Evolutionary conservation across 345 rosid species (phyloP).

Genomic region (Bretschneidera sinensis): DNA sequence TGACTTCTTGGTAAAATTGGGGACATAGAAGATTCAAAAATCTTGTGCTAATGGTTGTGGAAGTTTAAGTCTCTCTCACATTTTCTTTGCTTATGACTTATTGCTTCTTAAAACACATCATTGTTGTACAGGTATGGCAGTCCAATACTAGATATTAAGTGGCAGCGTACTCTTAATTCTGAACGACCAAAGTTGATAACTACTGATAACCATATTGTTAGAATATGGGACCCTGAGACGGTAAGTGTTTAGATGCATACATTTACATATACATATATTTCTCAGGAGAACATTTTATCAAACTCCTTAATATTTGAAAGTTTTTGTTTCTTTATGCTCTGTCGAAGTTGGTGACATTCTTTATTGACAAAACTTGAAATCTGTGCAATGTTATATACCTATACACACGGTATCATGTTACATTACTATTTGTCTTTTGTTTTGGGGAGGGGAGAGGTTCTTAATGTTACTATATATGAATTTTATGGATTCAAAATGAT

Average conservation of each 20-base stretch:
- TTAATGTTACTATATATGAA: too few relatives aligned
- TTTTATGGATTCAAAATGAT: too few relatives aligned
- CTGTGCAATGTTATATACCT: not conserved
- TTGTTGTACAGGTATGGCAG: slow-evolving; percentile 69
- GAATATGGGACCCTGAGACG: slow-evolving; percentile 96
- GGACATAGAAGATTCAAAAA: not conserved
- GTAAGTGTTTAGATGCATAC: slow-evolving; percentile 42
- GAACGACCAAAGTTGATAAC: slow-evolving; percentile 72
- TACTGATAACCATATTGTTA: slow-evolving; percentile 77
- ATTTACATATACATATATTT: too few relatives aligned
- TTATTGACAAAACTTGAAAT: too few relatives aligned
- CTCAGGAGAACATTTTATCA: not conserved
- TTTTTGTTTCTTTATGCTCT: not conserved
- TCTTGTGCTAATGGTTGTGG: not conserved
- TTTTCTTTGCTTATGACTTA: slow-evolving; percentile 1
- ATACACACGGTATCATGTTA: too few relatives aligned
- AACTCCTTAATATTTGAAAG: not conserved
- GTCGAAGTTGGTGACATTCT: not conserved
- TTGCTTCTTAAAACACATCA: slow-evolving; percentile 7
- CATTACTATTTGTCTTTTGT: too few relatives aligned
- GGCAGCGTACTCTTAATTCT: slow-evolving; percentile 82
- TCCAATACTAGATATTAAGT: slow-evolving; percentile 81
- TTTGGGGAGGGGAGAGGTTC: too few relatives aligned
- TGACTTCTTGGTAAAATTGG: not conserved
- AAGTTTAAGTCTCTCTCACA: not conserved